Percentiles rank a stretch among this genome's conserved stretches.
Conservation (phyloP, 805 yeast genomes). For the Pichia ethanolica region DNA sequence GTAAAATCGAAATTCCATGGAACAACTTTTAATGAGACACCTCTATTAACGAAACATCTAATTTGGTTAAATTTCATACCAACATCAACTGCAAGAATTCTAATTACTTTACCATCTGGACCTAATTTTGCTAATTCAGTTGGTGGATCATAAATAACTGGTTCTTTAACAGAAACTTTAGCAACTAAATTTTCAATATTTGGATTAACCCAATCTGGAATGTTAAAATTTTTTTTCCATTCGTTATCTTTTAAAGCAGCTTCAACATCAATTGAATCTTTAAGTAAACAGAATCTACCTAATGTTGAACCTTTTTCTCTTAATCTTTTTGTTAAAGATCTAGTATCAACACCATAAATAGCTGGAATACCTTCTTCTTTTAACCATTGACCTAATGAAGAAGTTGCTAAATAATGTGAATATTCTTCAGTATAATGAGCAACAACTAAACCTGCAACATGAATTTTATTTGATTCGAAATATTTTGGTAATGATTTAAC, state of each 20-base stretch:
- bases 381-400: constrained; percentile 91
- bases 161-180: constrained; percentile 72
- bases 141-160: constrained; percentile 70
- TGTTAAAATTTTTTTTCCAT: constrained; percentile 59
- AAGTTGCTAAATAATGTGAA: constrained; percentile 88
- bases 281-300: constrained; percentile 75
- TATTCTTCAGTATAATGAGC: constrained; percentile 95
- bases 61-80: constrained; percentile 98
- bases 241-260: constrained; percentile 12
- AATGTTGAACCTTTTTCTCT: constrained; percentile 90
- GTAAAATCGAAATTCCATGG: constrained; percentile 92
- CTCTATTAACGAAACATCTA: constrained; percentile 92
- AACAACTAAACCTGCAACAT: constrained; percentile 93
- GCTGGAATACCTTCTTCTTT: constrained; percentile 91
- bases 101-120: constrained; percentile 67
- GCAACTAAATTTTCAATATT: constrained; percentile 88
- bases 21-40: constrained; percentile 91
- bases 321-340: constrained; percentile 87
- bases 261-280: constrained; percentile 15
- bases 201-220: constrained; percentile 92
- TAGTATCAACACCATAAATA: constrained; percentile 94
- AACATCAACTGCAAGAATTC: constrained; percentile 88
- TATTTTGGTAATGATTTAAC: constrained; percentile 76
- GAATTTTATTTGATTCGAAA: constrained; percentile 89
- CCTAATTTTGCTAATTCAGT: constrained; percentile 43